These are phyloP conservation scores for Teratosphaeriaceae sp. DNA, from an alignment of 2,329 filamentous ascomycete genomes.

Conservation along the genomic window DNA sequence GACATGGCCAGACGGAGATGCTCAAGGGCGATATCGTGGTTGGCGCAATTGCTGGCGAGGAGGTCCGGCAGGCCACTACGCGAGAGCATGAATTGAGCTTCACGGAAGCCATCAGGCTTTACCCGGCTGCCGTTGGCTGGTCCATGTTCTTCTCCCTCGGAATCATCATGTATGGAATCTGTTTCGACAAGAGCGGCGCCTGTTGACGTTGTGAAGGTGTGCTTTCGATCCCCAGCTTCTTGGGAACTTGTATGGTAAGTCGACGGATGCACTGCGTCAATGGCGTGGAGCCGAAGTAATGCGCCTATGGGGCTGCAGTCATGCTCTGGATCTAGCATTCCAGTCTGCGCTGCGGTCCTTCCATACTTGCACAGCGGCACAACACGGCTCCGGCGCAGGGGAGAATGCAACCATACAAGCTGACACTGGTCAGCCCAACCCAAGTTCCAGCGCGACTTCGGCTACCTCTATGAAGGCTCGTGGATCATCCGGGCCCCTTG, in stretches of 20 bases:
- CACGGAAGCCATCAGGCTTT: conserved; percentile 34
- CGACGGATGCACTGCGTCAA: not conserved
- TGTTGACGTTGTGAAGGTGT: not conserved
- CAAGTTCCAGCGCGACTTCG: conserved; percentile 52
- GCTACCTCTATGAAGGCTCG: conserved; percentile 40
- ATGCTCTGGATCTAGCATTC: too few species aligned
- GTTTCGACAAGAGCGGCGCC: not conserved
- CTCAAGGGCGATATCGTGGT: conserved; percentile 21
- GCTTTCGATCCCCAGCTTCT: conserved; percentile 60
- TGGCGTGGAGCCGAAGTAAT: not conserved
- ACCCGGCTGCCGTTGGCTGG: conserved; percentile 46
- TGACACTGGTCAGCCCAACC: conserved; percentile 38
- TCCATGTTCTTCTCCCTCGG: conserved; percentile 54
- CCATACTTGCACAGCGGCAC: too few species aligned
- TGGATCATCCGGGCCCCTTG: conserved; percentile 34
- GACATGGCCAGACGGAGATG: conserved; percentile 3
- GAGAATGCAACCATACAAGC: too few species aligned
- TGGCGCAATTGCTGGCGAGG: conserved; percentile 22
- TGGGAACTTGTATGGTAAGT: conserved; percentile 48
- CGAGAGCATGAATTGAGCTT: conserved; percentile 23
- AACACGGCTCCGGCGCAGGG: too few species aligned
- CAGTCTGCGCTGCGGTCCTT: too few species aligned
- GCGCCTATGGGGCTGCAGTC: too few species aligned
- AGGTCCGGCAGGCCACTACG: conserved; percentile 19
- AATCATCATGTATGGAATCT: conserved; percentile 48